Percentiles rank a stretch among this genome's conserved stretches.
Evolutionary conservation across 257 asterid species (phyloP).

Genomic region (Solanum neorickii): DNA sequence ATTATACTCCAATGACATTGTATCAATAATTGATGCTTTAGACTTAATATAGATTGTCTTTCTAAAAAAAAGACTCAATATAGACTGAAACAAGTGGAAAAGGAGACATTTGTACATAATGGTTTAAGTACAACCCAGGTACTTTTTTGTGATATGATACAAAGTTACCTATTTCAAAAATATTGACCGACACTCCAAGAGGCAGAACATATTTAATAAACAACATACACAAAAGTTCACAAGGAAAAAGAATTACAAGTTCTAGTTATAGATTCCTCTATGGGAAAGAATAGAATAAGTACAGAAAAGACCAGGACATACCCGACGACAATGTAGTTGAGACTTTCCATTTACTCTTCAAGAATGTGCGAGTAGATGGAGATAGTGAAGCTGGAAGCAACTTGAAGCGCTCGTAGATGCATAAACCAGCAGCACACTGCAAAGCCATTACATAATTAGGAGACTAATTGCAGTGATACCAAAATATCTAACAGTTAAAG

Average conservation of each 20-base stretch:
- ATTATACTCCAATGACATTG: too few relatives aligned
- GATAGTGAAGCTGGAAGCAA: constrained; percentile 45
- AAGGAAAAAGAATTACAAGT: neutral
- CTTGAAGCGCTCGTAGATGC: constrained; percentile 66
- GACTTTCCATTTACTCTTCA: constrained; percentile 48
- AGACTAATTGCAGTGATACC: neutral
- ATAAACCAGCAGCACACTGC: constrained; percentile 87
- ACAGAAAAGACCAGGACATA: constrained; percentile 15
- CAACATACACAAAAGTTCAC: neutral
- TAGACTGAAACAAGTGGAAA: too few relatives aligned
- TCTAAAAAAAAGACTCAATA: too few relatives aligned
- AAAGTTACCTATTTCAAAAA: too few relatives aligned
- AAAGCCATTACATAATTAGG: neutral
- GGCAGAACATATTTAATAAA: neutral
- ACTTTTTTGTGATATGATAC: too few relatives aligned
- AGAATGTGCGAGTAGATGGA: constrained; percentile 33
- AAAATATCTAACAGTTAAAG: neutral
- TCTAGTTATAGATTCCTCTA: neutral
- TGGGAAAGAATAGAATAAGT: neutral
- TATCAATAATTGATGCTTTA: too few relatives aligned
- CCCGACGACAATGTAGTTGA: constrained; percentile 40
- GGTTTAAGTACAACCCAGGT: too few relatives aligned
- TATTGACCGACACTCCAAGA: neutral
- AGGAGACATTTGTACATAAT: too few relatives aligned
- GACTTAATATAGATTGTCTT: too few relatives aligned